These are phyloP conservation scores for Melampsora americana DNA, from an alignment of 1,284 basidiomycete species.

Conservation along the genomic window DNA sequence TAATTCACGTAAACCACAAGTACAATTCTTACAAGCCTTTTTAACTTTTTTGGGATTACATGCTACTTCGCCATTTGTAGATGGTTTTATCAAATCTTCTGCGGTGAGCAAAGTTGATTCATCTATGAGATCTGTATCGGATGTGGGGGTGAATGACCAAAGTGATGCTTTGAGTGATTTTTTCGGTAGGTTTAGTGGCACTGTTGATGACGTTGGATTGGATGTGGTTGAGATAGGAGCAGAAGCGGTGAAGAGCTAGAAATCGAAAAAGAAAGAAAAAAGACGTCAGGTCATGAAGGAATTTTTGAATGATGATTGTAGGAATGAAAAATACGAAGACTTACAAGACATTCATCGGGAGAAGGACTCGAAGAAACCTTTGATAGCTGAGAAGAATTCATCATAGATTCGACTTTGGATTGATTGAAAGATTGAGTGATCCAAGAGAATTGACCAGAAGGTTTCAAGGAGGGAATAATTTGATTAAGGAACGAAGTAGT, in stretches of 20 bases:
- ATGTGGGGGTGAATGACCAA: conserved; percentile 29
- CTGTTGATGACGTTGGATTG: background rate
- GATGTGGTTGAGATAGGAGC: conserved; percentile 19
- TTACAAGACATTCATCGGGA: conserved; percentile 12
- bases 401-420: conserved; percentile 17
- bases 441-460: conserved; percentile 20
- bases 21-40: conserved; percentile 89
- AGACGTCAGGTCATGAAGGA: background rate
- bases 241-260: conserved; percentile 26
- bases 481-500: conserved; percentile 6
- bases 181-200: conserved; percentile 26
- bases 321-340: background rate
- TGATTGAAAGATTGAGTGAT: background rate
- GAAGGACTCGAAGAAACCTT: conserved; percentile 5
- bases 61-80: conserved; percentile 64
- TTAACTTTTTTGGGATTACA: conserved; percentile 57
- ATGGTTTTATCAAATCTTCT: conserved; percentile 68
- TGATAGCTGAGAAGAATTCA: conserved; percentile 5
- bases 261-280: background rate
- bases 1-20: conserved; percentile 86
- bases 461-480: conserved; percentile 18
- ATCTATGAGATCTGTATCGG: conserved; percentile 59
- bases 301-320: background rate
- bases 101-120: conserved; percentile 70
- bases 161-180: conserved; percentile 30